Conservation (phyloP, 345 rosid species). For the Sisymbrium irio region DNA sequence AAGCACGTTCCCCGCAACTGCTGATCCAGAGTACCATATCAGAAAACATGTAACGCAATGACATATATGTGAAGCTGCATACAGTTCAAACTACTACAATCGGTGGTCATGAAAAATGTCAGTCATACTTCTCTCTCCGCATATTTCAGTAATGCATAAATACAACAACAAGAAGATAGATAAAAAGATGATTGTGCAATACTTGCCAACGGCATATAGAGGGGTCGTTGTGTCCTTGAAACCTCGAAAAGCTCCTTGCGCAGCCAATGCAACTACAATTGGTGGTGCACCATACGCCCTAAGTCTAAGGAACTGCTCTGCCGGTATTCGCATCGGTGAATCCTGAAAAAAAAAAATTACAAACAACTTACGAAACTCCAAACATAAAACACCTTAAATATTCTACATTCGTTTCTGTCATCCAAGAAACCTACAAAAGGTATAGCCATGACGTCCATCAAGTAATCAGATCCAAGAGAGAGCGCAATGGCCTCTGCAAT, state of each 20-base stretch:
- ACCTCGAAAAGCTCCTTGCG: slow-evolving; percentile 94
- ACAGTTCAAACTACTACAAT: neutral
- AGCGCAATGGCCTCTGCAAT: slow-evolving; percentile 78
- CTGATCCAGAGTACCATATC: slow-evolving; percentile 25
- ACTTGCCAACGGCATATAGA: slow-evolving; percentile 89
- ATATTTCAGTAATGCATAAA: neutral
- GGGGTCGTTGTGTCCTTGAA: slow-evolving; percentile 92
- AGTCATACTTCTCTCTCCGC: neutral
- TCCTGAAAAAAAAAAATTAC: slow-evolving; percentile 45
- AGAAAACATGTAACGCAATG: neutral
- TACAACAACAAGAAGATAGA: neutral
- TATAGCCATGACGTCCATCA: slow-evolving; percentile 91
- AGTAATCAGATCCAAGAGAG: slow-evolving; percentile 66
- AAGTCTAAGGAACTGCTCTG: slow-evolving; percentile 69
- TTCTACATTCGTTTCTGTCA: neutral
- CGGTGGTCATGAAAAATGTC: neutral
- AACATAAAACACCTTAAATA: neutral
- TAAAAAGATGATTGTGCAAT: slow-evolving; percentile 23
- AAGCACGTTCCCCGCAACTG: slow-evolving; percentile 82
- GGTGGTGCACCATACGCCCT: slow-evolving; percentile 96
- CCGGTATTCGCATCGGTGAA: slow-evolving; percentile 84
- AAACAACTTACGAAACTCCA: neutral
- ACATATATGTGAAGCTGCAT: neutral
- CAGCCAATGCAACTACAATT: slow-evolving; percentile 90
- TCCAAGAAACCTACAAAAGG: slow-evolving; percentile 62